A percentile compares a stretch with the other conserved stretches of the same genome.
phyloP scores from a whole-genome alignment of 345 rosid species.

The Cardamine occulta region DNA sequence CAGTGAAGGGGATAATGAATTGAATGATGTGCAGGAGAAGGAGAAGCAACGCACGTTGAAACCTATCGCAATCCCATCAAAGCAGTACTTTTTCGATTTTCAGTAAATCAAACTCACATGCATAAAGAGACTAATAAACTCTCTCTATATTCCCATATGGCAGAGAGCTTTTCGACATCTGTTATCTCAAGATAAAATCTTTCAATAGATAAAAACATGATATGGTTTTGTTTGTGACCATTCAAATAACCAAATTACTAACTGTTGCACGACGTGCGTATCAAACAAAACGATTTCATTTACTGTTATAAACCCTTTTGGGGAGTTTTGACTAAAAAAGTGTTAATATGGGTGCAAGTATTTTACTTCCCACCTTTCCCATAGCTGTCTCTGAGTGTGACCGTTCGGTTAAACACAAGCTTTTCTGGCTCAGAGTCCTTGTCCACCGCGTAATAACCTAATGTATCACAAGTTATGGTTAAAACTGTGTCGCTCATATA shows the following conservation, averaged over 20 bases:
- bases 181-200: background rate
- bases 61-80: conserved; percentile 30
- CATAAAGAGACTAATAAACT: background rate
- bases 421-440: conserved; percentile 74
- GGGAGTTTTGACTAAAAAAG: conserved; percentile 5
- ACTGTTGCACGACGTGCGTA: conserved; percentile 25
- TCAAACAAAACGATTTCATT: conserved; percentile 23
- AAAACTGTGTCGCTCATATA: background rate
- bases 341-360: background rate
- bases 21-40: conserved; percentile 17
- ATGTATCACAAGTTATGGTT: conserved; percentile 34
- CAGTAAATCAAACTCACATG: conserved; percentile 27
- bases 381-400: conserved; percentile 66
- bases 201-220: background rate
- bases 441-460: conserved; percentile 84
- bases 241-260: background rate
- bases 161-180: background rate
- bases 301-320: conserved; percentile 5
- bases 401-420: conserved; percentile 85
- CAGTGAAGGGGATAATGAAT: background rate
- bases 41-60: conserved; percentile 26
- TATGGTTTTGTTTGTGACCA: background rate
- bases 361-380: conserved; percentile 58
- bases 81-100: background rate
- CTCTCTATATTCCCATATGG: conserved; percentile 8